Percentiles rank a stretch among this genome's conserved stretches.
phyloP scores from a whole-genome alignment of 345 rosid species.

The Eutrema japonicum region DNA sequence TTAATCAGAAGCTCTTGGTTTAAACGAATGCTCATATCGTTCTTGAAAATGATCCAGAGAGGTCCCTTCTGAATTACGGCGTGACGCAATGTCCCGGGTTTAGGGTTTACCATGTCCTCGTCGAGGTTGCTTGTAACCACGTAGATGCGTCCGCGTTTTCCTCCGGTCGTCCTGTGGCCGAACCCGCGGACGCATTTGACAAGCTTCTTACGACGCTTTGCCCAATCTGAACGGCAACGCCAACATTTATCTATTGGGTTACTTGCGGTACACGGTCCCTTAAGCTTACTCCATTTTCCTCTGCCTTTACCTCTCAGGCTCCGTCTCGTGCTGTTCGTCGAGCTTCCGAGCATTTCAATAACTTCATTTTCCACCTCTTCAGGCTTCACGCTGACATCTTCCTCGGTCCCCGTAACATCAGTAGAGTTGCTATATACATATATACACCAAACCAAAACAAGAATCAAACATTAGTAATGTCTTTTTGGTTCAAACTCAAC shows the following conservation, averaged over 20 bases:
- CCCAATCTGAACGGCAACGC: constrained; percentile 79
- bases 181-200: constrained; percentile 71
- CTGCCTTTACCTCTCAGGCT: constrained; percentile 39
- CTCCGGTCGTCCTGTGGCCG: constrained; percentile 66
- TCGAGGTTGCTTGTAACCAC: constrained; percentile 69
- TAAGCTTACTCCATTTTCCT: constrained; percentile 46
- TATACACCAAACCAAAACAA: constrained; percentile 22
- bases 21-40: constrained; percentile 64
- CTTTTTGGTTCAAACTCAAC: background rate
- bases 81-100: constrained; percentile 66
- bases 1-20: constrained; percentile 67
- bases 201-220: constrained; percentile 54
- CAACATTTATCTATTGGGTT: constrained; percentile 91
- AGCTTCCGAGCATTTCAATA: constrained; percentile 59
- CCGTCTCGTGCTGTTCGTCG: constrained; percentile 58
- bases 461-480: constrained; percentile 11
- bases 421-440: background rate
- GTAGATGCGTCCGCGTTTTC: constrained; percentile 58
- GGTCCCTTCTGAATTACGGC: constrained; percentile 63
- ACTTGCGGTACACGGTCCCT: constrained; percentile 63
- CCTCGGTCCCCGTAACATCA: constrained; percentile 38
- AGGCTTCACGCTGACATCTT: background rate
- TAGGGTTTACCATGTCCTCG: constrained; percentile 56
- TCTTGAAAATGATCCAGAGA: constrained; percentile 66
- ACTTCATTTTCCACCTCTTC: constrained; percentile 32